These are phyloP conservation scores for Marasmius fiardii DNA, from an alignment of 1,284 basidiomycete species.

Conservation along the genomic window DNA sequence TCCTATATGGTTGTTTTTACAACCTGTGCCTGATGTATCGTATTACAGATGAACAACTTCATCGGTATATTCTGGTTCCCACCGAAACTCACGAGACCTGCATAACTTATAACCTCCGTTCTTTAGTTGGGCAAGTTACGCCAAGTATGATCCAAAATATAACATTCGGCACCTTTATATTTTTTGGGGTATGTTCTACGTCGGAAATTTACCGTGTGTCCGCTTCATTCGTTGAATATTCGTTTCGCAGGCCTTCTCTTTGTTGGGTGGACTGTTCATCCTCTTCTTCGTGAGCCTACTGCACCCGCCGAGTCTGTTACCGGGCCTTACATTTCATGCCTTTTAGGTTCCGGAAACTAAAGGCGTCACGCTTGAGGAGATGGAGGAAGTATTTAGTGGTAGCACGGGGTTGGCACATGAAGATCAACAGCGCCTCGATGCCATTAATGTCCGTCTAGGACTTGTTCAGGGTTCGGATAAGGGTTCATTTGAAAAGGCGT, in stretches of 20 bases:
- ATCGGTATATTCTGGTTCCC: conserved; percentile 41
- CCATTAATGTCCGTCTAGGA: conserved; percentile 58
- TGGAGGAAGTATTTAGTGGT: conserved; percentile 66
- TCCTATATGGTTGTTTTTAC: neutral
- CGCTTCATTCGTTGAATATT: conserved; percentile 2
- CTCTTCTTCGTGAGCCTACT: conserved; percentile 48
- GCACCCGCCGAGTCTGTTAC: neutral
- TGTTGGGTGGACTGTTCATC: conserved; percentile 62
- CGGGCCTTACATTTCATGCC: neutral
- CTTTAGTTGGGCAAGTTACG: conserved; percentile 40
- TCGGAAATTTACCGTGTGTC: neutral
- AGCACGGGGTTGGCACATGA: conserved; percentile 46
- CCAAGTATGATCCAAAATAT: conserved; percentile 50
- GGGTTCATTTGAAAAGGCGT: conserved; percentile 18
- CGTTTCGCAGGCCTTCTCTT: conserved; percentile 49
- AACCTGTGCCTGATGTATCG: neutral
- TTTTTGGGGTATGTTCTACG: conserved; percentile 52
- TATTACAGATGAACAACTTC: conserved; percentile 70
- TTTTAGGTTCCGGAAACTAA: conserved; percentile 64
- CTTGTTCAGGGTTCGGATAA: conserved; percentile 25
- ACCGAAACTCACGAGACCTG: neutral
- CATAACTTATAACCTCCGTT: neutral
- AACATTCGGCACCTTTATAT: conserved; percentile 63
- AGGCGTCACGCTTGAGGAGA: conserved; percentile 64
- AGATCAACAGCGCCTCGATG: conserved; percentile 52